These are phyloP conservation scores for Cordyceps militaris DNA, from an alignment of 2,329 filamentous ascomycete species.

Conservation along the genomic window DNA sequence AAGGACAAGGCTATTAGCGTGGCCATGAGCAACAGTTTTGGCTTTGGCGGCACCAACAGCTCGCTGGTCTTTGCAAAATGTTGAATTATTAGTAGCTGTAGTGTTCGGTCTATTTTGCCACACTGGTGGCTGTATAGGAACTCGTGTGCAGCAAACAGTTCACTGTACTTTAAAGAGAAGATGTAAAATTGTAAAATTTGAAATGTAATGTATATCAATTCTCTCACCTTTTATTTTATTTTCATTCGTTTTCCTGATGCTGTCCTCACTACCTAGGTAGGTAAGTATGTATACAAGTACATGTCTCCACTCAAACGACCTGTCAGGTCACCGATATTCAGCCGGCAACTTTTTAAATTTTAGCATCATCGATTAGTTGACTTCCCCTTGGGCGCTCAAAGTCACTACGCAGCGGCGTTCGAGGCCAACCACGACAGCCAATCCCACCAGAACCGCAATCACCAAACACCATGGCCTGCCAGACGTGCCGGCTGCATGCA, in stretches of 20 bases:
- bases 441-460: neutral
- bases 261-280: too few relatives aligned
- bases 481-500: slow-evolving; percentile 40
- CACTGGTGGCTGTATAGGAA: too few relatives aligned
- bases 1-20: slow-evolving; percentile 66
- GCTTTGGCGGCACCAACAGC: slow-evolving; percentile 95
- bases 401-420: neutral
- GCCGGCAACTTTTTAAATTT: slow-evolving; percentile 17
- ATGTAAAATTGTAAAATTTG: too few relatives aligned
- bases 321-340: slow-evolving; percentile 18
- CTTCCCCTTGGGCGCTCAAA: neutral
- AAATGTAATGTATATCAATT: too few relatives aligned
- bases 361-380: neutral
- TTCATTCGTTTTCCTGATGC: neutral
- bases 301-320: neutral
- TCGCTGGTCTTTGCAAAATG: slow-evolving; percentile 64
- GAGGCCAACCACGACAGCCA: neutral
- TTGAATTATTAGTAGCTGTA: neutral
- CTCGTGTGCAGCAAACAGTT: too few relatives aligned
- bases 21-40: slow-evolving; percentile 90
- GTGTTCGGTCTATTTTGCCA: too few relatives aligned
- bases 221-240: too few relatives aligned
- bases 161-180: too few relatives aligned
- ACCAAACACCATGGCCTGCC: slow-evolving; percentile 37
- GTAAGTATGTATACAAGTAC: too few relatives aligned